A percentile compares a stretch with the other conserved stretches of the same genome.
Evolutionary conservation across 2,329 filamentous ascomycete genomes (phyloP).

Genomic region (Penicillium sp.): DNA sequence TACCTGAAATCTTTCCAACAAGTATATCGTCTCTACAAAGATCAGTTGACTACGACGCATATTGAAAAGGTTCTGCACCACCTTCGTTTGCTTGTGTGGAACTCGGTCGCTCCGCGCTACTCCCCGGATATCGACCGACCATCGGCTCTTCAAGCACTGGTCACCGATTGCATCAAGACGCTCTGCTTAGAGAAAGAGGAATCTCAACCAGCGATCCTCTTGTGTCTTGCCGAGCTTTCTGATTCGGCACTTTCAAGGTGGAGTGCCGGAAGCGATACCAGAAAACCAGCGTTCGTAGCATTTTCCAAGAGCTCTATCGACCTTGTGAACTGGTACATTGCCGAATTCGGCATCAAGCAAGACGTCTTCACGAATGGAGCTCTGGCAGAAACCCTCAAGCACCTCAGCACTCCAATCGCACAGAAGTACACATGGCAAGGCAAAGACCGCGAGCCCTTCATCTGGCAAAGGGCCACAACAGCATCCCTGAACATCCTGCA

Average conservation of each 20-base stretch:
- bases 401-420: conserved; percentile 69
- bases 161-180: conserved; percentile 37
- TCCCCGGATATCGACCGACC: conserved; percentile 42
- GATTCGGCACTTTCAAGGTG: conserved; percentile 56
- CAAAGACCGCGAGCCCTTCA: conserved; percentile 67
- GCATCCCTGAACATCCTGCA: conserved; percentile 69
- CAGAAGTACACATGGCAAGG: conserved; percentile 80
- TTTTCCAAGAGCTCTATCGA: conserved; percentile 81
- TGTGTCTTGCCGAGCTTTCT: conserved; percentile 66
- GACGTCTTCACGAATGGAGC: conserved; percentile 72
- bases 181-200: conserved; percentile 41
- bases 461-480: conserved; percentile 80
- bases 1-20: conserved; percentile 77
- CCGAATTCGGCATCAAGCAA: conserved; percentile 51
- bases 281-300: conserved; percentile 80
- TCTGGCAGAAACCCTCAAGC: conserved; percentile 64
- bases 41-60: conserved; percentile 62
- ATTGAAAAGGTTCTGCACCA: conserved; percentile 71
- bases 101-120: conserved; percentile 58
- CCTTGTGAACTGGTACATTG: conserved; percentile 56
- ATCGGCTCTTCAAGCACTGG: conserved; percentile 38
- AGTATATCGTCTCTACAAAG: conserved; percentile 73
- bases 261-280: conserved; percentile 38
- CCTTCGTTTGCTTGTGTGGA: conserved; percentile 69
- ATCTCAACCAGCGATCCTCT: conserved; percentile 39